phyloP scores from a whole-genome alignment of 1,139 yeast species.

The Geotrichum reessii region DNA sequence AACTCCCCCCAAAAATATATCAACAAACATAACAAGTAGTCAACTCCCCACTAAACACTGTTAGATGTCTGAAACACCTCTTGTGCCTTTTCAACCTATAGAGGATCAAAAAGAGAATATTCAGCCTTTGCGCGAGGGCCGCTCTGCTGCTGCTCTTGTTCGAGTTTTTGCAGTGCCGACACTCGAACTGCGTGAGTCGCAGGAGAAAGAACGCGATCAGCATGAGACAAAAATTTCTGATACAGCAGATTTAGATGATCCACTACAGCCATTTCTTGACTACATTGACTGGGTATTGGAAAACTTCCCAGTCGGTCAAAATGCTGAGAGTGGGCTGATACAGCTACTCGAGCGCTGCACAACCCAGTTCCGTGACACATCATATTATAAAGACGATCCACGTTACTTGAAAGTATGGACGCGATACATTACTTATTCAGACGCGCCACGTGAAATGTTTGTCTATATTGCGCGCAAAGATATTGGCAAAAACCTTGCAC shows the following conservation, averaged over 20 bases:
- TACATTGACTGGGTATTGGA: slow-evolving; percentile 69
- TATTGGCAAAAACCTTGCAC: slow-evolving; percentile 63
- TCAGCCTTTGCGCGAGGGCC: slow-evolving; percentile 60
- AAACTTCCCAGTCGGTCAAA: slow-evolving; percentile 62
- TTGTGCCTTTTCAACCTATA: slow-evolving; percentile 46
- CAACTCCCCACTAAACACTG: neutral
- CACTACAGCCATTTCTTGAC: slow-evolving; percentile 63
- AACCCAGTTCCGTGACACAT: slow-evolving; percentile 57
- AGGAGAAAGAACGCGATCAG: slow-evolving; percentile 25
- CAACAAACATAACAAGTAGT: neutral
- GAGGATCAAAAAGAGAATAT: slow-evolving; percentile 81
- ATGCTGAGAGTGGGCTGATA: slow-evolving; percentile 62
- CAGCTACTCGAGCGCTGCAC: slow-evolving; percentile 68
- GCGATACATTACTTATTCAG: slow-evolving; percentile 62
- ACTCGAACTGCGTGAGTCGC: slow-evolving; percentile 25
- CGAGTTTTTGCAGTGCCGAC: slow-evolving; percentile 39
- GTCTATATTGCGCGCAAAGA: slow-evolving; percentile 65
- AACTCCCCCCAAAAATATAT: neutral
- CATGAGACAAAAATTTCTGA: slow-evolving; percentile 44
- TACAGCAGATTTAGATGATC: slow-evolving; percentile 69
- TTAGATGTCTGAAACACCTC: neutral
- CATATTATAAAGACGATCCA: slow-evolving; percentile 72
- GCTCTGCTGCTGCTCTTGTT: slow-evolving; percentile 58
- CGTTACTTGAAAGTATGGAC: slow-evolving; percentile 79
- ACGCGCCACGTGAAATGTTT: slow-evolving; percentile 67